phyloP scores from a whole-genome alignment of 495 filamentous ascomycete species.

The Glarea lozoyensis region DNA sequence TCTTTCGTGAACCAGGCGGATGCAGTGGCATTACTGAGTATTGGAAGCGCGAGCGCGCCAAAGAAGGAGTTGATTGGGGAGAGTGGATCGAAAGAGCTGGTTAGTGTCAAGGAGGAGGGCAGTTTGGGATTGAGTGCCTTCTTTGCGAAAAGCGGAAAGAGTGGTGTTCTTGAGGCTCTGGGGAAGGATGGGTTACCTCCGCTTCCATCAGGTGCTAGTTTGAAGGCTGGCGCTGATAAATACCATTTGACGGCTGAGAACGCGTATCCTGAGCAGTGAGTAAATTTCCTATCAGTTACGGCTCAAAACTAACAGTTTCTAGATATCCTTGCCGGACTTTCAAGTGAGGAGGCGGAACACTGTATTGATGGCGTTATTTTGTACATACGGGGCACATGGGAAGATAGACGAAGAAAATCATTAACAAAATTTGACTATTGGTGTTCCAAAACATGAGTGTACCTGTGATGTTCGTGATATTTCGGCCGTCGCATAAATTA shows the following conservation, averaged over 20 bases:
- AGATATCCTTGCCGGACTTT: conserved; percentile 42
- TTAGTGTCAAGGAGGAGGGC: conserved; percentile 71
- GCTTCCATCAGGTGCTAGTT: conserved; percentile 57
- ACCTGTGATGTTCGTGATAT: no score
- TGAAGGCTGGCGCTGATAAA: conserved; percentile 29
- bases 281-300: conserved; percentile 8
- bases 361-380: not conserved
- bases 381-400: not conserved
- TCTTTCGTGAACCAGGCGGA: conserved; percentile 77
- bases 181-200: conserved; percentile 72
- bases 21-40: conserved; percentile 72
- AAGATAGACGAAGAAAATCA: not conserved
- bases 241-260: conserved; percentile 46
- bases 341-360: conserved; percentile 23
- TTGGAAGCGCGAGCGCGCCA: conserved; percentile 72
- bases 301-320: conserved; percentile 14
- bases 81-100: conserved; percentile 69
- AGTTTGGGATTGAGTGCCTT: conserved; percentile 59
- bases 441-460: no score
- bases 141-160: conserved; percentile 55
- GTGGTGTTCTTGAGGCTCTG: conserved; percentile 56
- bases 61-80: conserved; percentile 81
- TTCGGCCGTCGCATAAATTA: no score
- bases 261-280: conserved; percentile 50
- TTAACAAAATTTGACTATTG: no score